Percentiles rank a stretch among this genome's conserved stretches.
These are phyloP conservation scores for Xylariaceae sp. DNA, from an alignment of 2,329 filamentous ascomycete species.

Conservation along the genomic window DNA sequence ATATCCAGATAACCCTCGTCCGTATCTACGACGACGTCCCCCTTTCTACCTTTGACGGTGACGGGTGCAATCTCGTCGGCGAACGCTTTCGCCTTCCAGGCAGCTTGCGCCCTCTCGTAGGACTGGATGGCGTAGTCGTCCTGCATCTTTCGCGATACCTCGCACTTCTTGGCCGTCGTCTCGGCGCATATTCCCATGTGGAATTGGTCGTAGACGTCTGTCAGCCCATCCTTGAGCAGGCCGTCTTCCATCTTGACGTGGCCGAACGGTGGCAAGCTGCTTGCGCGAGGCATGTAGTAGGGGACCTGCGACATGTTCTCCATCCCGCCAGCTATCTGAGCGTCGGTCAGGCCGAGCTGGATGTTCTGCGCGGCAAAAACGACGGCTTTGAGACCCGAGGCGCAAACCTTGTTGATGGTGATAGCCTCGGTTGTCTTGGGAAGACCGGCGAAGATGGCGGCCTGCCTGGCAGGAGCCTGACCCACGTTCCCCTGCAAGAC, in stretches of 20 bases:
- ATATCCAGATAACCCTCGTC: constrained; percentile 88
- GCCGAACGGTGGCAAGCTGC: constrained; percentile 75
- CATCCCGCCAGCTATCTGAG: constrained; percentile 90
- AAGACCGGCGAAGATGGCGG: constrained; percentile 79
- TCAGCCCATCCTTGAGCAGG: constrained; percentile 87
- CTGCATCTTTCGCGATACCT: constrained; percentile 75
- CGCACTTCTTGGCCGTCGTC: constrained; percentile 82
- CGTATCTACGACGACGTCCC: constrained; percentile 66
- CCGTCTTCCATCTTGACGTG: constrained; percentile 85
- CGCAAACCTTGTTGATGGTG: constrained; percentile 97
- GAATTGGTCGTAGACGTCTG: constrained; percentile 92
- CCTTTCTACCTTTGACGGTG: constrained; percentile 76
- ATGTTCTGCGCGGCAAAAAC: constrained; percentile 88
- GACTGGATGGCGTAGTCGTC: constrained; percentile 85
- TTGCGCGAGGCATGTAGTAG: constrained; percentile 81
- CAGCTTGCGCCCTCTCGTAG: constrained; percentile 82
- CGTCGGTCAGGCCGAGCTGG: constrained; percentile 81
- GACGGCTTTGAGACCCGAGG: constrained; percentile 89
- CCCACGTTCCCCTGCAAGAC: constrained; percentile 79
- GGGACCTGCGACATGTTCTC: constrained; percentile 96
- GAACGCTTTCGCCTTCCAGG: constrained; percentile 78
- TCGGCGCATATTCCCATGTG: constrained; percentile 99
- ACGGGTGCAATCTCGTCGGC: constrained; percentile 86
- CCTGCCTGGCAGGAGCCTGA: constrained; percentile 88
- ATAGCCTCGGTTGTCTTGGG: constrained; percentile 74